phyloP scores from a whole-genome alignment of 176 grass and related monocot species.

The Bromus sterilis region DNA sequence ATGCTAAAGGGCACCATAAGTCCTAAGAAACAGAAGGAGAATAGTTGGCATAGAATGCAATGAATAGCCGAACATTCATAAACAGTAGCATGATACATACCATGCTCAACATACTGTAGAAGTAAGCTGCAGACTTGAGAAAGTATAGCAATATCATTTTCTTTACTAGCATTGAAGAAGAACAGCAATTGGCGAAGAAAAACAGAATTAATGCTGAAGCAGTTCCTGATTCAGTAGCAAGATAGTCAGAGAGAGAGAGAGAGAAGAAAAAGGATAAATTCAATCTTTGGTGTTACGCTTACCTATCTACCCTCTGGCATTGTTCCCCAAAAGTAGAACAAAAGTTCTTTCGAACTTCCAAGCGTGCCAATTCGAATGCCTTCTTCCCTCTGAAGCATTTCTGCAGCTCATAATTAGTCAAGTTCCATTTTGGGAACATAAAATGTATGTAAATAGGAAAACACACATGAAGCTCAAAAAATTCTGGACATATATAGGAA shows the following conservation, averaged over 20 bases:
- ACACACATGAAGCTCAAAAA: not conserved
- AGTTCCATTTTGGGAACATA: conserved; percentile 29
- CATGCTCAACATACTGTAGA: conserved; percentile 53
- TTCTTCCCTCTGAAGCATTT: conserved; percentile 99
- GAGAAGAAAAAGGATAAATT: conserved; percentile 11
- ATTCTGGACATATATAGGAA: not conserved
- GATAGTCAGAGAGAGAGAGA: conserved; percentile 25
- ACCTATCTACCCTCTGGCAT: conserved; percentile 72
- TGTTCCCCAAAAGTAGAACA: conserved; percentile 59
- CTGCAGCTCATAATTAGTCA: conserved; percentile 81
- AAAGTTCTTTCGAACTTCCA: conserved; percentile 58
- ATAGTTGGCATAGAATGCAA: not conserved
- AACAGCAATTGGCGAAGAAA: conserved; percentile 96
- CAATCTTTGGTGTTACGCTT: conserved; percentile 5
- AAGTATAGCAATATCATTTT: conserved; percentile 64
- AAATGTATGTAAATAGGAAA: not conserved
- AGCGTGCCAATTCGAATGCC: conserved; percentile 49
- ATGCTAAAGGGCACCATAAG: not conserved
- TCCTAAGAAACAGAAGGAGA: not conserved
- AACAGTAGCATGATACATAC: conserved; percentile 30
- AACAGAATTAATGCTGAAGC: conserved; percentile 52
- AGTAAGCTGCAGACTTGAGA: conserved; percentile 61
- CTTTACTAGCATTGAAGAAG: conserved; percentile 80
- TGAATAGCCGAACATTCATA: not conserved
- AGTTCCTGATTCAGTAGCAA: conserved; percentile 58